These are phyloP conservation scores for Penicillium cataractarum DNA, from an alignment of 495 filamentous ascomycete species.

Conservation along the genomic window DNA sequence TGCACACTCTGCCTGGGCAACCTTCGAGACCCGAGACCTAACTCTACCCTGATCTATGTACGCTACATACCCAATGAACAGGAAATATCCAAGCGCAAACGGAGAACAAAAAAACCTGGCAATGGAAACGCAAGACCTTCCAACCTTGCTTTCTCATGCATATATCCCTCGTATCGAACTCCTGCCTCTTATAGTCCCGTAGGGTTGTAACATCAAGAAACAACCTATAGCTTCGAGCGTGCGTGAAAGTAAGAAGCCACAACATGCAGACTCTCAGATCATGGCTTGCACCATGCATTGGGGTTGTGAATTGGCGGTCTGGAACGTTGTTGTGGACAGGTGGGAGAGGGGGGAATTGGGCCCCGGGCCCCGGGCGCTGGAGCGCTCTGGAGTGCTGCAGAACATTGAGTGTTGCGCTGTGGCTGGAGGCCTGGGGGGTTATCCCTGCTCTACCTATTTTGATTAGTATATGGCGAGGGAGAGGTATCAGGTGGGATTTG, in stretches of 20 bases:
- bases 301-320: conserved; percentile 31
- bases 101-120: conserved; percentile 6
- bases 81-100: background rate
- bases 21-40: conserved; percentile 5
- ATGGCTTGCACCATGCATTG: conserved; percentile 23
- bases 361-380: background rate
- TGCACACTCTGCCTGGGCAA: background rate
- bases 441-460: background rate
- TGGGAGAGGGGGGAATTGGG: background rate
- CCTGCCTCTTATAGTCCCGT: background rate
- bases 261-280: background rate
- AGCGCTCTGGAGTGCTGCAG: conserved; percentile 3
- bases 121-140: conserved; percentile 14
- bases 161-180: conserved; percentile 16
- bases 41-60: conserved; percentile 26
- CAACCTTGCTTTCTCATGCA: conserved; percentile 16
- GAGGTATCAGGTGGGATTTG: conserved; percentile 23
- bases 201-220: background rate
- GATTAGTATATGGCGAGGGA: background rate
- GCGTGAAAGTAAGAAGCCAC: background rate
- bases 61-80: conserved; percentile 22
- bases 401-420: conserved; percentile 4
- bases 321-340: conserved; percentile 7
- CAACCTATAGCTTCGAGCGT: background rate
- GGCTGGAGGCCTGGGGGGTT: background rate